Base-by-base conservation (phyloP, 129 eudicot species). In the Chrysanthemum makinoi region DNA sequence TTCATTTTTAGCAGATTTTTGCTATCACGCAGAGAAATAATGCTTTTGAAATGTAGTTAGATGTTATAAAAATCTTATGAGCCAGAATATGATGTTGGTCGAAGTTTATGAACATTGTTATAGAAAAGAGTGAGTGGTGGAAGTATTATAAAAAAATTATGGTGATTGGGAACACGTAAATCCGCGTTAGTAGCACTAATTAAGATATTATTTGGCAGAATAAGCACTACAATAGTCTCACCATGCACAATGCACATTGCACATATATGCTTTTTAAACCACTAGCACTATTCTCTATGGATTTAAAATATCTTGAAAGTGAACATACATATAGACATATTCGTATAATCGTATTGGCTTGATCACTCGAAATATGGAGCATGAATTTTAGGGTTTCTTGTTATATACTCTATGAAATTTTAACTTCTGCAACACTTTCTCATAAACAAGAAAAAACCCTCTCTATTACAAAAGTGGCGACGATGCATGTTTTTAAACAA, bases 111-210 rank as follows among this genome's bases (percentile, higher is more conserved):
- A 6, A 52, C 2, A 44, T 67, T 9, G 18, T 55, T 54, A 55
- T 33, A 14, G 65, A 12, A 9, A 58, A 44, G 54, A 43, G 52
- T 10, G 28, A 18, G 62, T 73, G 52, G 78, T 74, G 77, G 77
- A 51, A 62, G 15, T 73, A 51, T 49, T 49, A 30, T 2, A 53
- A 26, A 5, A 73, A 63, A 63, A 50, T 62, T 12, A 26, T 7
- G 30, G 49, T 60, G 70, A 62, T 30, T 73, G 63, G 65, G 64
- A 74, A 64, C 70, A 74, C 78, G 51, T 64, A 43, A 18, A 53
- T 65, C 65, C 65, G 78, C 72, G 78, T 75, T 66, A 44, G 11
- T 2, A 67, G 65, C 79, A 75, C 79, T 65, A 57, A 7, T 17
- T 17, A 51, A 73, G 55, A 73, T 73, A 62, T 52, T 44, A 73